Conservation (phyloP, 2,329 filamentous ascomycete genomes). For the Gyromitra esculenta region DNA sequence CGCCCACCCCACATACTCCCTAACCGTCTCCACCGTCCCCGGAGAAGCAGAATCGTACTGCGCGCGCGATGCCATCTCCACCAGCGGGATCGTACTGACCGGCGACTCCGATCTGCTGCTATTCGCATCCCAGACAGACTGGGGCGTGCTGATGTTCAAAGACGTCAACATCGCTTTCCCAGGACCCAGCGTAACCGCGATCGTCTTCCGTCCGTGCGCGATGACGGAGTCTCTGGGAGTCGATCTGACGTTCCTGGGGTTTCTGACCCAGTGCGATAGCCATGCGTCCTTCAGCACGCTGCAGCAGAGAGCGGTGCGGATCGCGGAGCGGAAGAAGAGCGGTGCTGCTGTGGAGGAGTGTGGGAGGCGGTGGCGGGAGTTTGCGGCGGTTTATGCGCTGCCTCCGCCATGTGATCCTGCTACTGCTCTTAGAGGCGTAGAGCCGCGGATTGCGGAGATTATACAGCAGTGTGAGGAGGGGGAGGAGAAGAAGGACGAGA, state of each 20-base stretch:
- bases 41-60: constrained; percentile 89
- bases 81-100: constrained; percentile 72
- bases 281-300: constrained; percentile 9
- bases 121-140: constrained; percentile 70
- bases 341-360: constrained; percentile 28
- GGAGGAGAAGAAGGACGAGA: neutral
- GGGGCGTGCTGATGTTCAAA: constrained; percentile 54
- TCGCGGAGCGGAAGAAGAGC: constrained; percentile 29
- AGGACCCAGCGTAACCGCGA: neutral
- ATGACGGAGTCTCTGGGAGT: constrained; percentile 24
- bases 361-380: constrained; percentile 43
- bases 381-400: constrained; percentile 33
- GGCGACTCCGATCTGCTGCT: constrained; percentile 88
- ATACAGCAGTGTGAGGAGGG: constrained; percentile 7
- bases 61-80: constrained; percentile 69
- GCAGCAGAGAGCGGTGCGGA: constrained; percentile 13
- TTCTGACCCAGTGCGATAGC: constrained; percentile 13
- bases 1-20: constrained; percentile 61
- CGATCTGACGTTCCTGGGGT: constrained; percentile 38
- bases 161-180: constrained; percentile 30
- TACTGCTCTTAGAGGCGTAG: neutral
- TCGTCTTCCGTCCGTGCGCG: constrained; percentile 41
- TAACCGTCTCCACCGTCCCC: constrained; percentile 70
- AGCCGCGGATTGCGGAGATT: constrained; percentile 49
- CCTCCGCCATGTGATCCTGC: neutral